Conservation (phyloP, 805 yeast genomes). For the Candida ponderosae region DNA sequence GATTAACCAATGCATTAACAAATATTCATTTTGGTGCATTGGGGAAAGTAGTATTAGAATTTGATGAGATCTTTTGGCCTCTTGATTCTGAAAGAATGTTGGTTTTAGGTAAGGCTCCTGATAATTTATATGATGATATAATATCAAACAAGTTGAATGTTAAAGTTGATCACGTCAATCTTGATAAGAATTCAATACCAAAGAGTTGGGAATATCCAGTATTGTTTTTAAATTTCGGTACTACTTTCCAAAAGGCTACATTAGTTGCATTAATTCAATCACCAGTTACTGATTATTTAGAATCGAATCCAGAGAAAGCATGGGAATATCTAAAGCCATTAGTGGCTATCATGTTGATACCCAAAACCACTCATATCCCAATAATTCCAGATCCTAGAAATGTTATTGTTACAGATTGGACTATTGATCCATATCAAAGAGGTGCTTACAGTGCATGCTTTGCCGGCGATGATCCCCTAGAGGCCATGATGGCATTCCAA, state of each 20-base stretch:
- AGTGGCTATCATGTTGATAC: conserved; percentile 4
- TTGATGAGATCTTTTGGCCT: conserved; percentile 55
- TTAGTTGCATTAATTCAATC: conserved; percentile 65
- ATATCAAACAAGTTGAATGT: conserved; percentile 5
- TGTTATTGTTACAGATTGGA: conserved; percentile 62
- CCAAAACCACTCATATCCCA: conserved; percentile 4
- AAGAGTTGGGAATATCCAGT: conserved; percentile 53
- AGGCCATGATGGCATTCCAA: conserved; percentile 50
- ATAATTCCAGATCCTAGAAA: conserved; percentile 30
- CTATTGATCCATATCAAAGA: conserved; percentile 63
- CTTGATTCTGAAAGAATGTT: conserved; percentile 41
- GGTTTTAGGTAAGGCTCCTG: conserved; percentile 32
- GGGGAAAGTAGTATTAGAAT: conserved; percentile 70
- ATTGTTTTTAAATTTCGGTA: conserved; percentile 50
- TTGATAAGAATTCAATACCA: conserved; percentile 17
- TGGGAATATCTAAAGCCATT: conserved; percentile 53
- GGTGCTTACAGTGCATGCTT: conserved; percentile 78
- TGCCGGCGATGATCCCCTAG: conserved; percentile 64
- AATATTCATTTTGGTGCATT: conserved; percentile 55
- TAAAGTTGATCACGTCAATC: conserved; percentile 1
- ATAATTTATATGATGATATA: conserved; percentile 5
- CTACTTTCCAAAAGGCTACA: conserved; percentile 40
- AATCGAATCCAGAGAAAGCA: conserved; percentile 39
- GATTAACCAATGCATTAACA: conserved; percentile 34
- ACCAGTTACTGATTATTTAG: conserved; percentile 58